Conservation (phyloP, 306 rosid genomes). For the Ceratonia siliqua region DNA sequence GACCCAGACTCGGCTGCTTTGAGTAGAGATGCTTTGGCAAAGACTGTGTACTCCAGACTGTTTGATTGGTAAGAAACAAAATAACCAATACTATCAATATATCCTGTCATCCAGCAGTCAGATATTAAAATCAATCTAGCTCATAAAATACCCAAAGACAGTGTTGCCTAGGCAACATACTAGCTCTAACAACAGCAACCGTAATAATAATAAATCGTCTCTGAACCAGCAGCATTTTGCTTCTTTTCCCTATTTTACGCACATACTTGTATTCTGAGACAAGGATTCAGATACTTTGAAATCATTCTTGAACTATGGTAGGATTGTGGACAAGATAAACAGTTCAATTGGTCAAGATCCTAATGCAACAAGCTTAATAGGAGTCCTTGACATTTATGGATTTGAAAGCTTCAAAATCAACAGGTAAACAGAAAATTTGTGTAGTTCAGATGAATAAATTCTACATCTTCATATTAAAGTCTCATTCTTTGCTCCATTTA, state of each 20-base stretch:
- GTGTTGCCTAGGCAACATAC: background rate
- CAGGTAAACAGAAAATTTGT: conserved; percentile 46
- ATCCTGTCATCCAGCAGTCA: conserved; percentile 1
- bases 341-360: conserved; percentile 88
- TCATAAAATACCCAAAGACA: background rate
- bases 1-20: conserved; percentile 74
- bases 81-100: background rate
- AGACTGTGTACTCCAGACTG: conserved; percentile 71
- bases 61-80: conserved; percentile 73
- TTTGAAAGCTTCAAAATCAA: conserved; percentile 92
- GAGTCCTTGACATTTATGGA: conserved; percentile 92
- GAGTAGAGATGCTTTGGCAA: conserved; percentile 83
- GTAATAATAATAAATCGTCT: conserved; percentile 8
- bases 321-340: conserved; percentile 88
- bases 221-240: background rate
- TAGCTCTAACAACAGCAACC: background rate
- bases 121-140: conserved; percentile 5
- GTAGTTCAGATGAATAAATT: conserved; percentile 9
- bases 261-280: conserved; percentile 5
- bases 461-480: conserved; percentile 9
- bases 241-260: background rate
- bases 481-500: conserved; percentile 26
- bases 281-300: conserved; percentile 18
- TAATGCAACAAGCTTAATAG: conserved; percentile 69
- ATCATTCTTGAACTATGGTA: conserved; percentile 45